phyloP scores from a whole-genome alignment of 768 basidiomycete species.

The Tylopilus balloui region DNA sequence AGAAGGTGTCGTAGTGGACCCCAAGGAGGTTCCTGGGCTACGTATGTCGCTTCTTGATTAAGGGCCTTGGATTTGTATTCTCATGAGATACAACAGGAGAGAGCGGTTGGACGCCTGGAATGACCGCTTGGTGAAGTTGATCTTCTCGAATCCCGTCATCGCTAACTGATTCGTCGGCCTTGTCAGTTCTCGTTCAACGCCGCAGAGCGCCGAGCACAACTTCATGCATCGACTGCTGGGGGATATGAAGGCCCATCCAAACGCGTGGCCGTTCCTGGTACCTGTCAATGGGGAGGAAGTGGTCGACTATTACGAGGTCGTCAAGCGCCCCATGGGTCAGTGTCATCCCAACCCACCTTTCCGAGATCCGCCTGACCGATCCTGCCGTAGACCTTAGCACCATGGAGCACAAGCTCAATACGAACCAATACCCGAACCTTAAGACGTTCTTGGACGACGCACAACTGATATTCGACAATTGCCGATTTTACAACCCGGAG shows the following conservation, averaged over 20 bases:
- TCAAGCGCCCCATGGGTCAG: slow-evolving; percentile 91
- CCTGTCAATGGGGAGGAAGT: slow-evolving; percentile 82
- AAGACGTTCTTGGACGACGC: slow-evolving; percentile 76
- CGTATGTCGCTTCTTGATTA: slow-evolving; percentile 41
- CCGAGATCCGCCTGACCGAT: not conserved
- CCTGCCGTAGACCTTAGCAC: slow-evolving; percentile 70
- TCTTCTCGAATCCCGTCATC: not conserved
- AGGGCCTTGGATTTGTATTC: slow-evolving; percentile 3
- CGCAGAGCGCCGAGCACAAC: slow-evolving; percentile 53
- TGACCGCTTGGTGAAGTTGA: slow-evolving; percentile 61
- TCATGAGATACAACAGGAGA: slow-evolving; percentile 52
- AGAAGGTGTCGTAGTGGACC: slow-evolving; percentile 54
- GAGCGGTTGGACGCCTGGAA: slow-evolving; percentile 87
- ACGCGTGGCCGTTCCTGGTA: slow-evolving; percentile 81
- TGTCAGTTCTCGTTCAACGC: slow-evolving; percentile 37
- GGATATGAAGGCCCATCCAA: slow-evolving; percentile 71
- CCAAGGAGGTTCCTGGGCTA: slow-evolving; percentile 83
- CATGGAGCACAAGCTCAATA: slow-evolving; percentile 87
- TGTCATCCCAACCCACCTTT: slow-evolving; percentile 6
- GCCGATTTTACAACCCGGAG: slow-evolving; percentile 82
- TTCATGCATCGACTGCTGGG: slow-evolving; percentile 75
- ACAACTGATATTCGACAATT: slow-evolving; percentile 85
- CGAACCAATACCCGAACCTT: slow-evolving; percentile 74
- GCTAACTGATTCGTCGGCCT: slow-evolving; percentile 4
- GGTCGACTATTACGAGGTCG: slow-evolving; percentile 83